These are phyloP conservation scores for Penicillium waksmanii DNA, from an alignment of 495 filamentous ascomycete genomes.

Conservation along the genomic window DNA sequence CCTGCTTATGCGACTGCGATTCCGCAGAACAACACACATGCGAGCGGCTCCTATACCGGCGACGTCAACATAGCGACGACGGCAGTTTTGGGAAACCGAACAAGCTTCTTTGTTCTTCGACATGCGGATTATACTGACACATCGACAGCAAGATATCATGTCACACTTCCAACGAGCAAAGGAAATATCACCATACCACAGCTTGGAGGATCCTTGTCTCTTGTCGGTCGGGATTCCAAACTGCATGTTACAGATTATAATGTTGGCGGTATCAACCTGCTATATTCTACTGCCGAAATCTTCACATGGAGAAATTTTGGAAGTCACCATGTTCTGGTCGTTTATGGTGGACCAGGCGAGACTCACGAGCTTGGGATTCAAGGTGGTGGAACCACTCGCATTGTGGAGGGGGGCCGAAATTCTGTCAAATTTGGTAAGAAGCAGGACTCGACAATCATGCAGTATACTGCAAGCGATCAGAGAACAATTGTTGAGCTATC, in stretches of 20 bases:
- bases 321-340: slow-evolving; percentile 53
- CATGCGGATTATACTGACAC: slow-evolving; percentile 58
- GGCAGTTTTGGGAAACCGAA: slow-evolving; percentile 46
- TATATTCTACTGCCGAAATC: slow-evolving; percentile 74
- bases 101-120: slow-evolving; percentile 61
- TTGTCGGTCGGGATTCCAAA: slow-evolving; percentile 72
- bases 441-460: no score
- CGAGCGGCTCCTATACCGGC: slow-evolving; percentile 47
- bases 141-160: slow-evolving; percentile 54
- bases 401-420: no score
- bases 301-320: slow-evolving; percentile 60
- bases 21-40: slow-evolving; percentile 35
- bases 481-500: no score
- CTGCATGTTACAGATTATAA: slow-evolving; percentile 71
- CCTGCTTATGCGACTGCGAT: slow-evolving; percentile 61
- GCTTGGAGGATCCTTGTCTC: slow-evolving; percentile 55
- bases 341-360: slow-evolving; percentile 69
- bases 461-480: no score
- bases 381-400: no score
- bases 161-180: slow-evolving; percentile 57
- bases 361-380: slow-evolving; percentile 58
- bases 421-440: no score
- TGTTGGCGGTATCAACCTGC: slow-evolving; percentile 55
- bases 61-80: slow-evolving; percentile 56
- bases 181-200: slow-evolving; percentile 63